Base-by-base conservation (phyloP, 441 rosid species). In the Sinapis alba region DNA sequence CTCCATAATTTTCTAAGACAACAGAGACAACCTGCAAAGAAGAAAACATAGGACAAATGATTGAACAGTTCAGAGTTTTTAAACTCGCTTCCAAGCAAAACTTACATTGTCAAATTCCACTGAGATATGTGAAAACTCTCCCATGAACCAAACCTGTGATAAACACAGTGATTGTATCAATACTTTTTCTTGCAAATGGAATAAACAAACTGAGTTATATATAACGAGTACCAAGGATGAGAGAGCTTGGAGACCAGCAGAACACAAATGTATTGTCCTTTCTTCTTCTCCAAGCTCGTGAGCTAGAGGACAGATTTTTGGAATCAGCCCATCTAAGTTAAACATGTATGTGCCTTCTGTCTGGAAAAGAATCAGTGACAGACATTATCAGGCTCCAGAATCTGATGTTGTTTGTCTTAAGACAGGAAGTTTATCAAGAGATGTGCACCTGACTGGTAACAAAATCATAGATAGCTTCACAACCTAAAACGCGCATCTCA, bases 81-180 rank as follows among this genome's bases (percentile, higher is more conserved):
- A 24, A 5, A 57, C 61, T 19, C 27, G 34, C 62, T 26, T 58
- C 62, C 23, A 68, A 43, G 36, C 6, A 70, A 30, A 71, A 68
- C 88, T 81, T 76, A 87, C 91, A 82, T 78, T 83, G 74, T 89
- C 94, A 72, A 89, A 87, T 69, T 84, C 91, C 11, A 82, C 79
- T 36, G 91, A 80, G 68, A 86, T 83, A 50, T 87, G 91, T 47
- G 94, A 87, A 77, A 83, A 86, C 59, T 87, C 89, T 65, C 91
- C 90, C 91, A 87, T 89, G 81, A 86, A 86, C 91, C 94, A 86
- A 78, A 87, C 82, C 93, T 86, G 79, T 7, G 12, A 13, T 54
- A 34, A 59, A 61, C 28, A 6, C 32, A 66, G 13, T 7, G 34
- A 57, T 1, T 60, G 71, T 19, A 23, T 61, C 18, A 67, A 50